Conservation (phyloP, 192 early-diverging fungal genomes). For the Coemansia sp. region DNA sequence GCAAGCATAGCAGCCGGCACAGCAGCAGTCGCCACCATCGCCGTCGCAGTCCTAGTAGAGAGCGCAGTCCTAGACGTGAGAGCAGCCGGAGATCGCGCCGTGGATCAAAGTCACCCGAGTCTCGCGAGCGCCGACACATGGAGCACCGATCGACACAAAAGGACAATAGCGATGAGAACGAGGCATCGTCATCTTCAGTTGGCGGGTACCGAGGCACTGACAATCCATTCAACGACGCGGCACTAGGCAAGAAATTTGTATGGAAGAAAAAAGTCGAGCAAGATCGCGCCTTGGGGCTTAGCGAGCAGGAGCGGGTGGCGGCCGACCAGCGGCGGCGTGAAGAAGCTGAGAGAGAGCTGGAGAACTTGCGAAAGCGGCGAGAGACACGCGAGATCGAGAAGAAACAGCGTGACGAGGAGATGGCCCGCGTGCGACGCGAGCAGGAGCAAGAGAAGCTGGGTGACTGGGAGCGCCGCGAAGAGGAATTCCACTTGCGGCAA, state of each 20-base stretch:
- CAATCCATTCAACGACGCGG: conserved; percentile 81
- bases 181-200: background rate
- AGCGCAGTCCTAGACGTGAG: conserved; percentile 8
- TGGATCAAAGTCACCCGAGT: conserved; percentile 12
- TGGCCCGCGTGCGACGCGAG: conserved; percentile 74
- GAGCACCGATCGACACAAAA: background rate
- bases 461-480: conserved; percentile 95
- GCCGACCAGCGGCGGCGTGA: conserved; percentile 58
- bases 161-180: conserved; percentile 2
- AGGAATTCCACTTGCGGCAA: conserved; percentile 91
- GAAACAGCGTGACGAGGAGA: conserved; percentile 80
- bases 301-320: conserved; percentile 58
- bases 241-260: conserved; percentile 83
- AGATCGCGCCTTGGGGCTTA: conserved; percentile 71
- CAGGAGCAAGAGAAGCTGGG: conserved; percentile 85
- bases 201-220: conserved; percentile 67
- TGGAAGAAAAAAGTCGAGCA: conserved; percentile 93
- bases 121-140: conserved; percentile 5
- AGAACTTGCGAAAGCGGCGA: conserved; percentile 77
- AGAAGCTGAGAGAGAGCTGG: conserved; percentile 76
- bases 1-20: conserved; percentile 7
- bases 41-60: background rate
- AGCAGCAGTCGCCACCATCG: conserved; percentile 12
- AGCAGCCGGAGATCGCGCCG: conserved; percentile 8
- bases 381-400: conserved; percentile 81